Evolutionary conservation across 208 protist genomes (phyloP), one percentile per base, ranked within the genome.

Genomic region (Angomonas desouzai): DNA sequence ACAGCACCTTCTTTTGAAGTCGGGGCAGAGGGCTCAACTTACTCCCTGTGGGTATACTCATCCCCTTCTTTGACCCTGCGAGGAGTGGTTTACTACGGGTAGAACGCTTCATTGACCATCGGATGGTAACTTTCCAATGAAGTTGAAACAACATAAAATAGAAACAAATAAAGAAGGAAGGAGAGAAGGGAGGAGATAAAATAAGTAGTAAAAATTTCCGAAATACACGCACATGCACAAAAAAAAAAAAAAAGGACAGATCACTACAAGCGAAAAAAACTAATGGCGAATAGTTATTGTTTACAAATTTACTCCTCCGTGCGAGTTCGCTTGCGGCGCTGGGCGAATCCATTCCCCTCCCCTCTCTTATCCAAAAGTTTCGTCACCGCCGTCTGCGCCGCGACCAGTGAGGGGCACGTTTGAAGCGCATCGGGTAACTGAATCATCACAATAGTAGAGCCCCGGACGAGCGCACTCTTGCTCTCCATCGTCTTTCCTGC

Each of bases 361-460:
- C 90, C 90, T 28, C 90, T 74, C 28, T 64, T 66, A 64, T 96
- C 90, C 60, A 79, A 56, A 27, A 78, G 68, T 63, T 86, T 93
- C 27, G 76, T 70, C 18, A 85, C 69, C 6, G 77, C 45, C 62
- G 80, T 62, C 9, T 82, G 82, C 2, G 81, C 86, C 18, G 79
- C 75, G 51, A 90, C 57, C 47, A 96, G 62, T 18, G 83, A 77
- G 20, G 89, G 92, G 27, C 74, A 77, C 30, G 79, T 81, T 64
- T 85, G 74, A 48, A 97, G 74, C 1, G 87, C 81, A 59, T 98
- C 95, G 3, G 95, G 91, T 22, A 98, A 73, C 57, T 97, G 87
- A 61, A 98, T 90, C 61, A 95, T 97, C 10, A 96, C 82, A 23
- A 98, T 79, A 58, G 87, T 92, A 0, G 91, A 90, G 13, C 95